phyloP scores from a whole-genome alignment of 805 yeast species.

The Starmerella powellii region DNA sequence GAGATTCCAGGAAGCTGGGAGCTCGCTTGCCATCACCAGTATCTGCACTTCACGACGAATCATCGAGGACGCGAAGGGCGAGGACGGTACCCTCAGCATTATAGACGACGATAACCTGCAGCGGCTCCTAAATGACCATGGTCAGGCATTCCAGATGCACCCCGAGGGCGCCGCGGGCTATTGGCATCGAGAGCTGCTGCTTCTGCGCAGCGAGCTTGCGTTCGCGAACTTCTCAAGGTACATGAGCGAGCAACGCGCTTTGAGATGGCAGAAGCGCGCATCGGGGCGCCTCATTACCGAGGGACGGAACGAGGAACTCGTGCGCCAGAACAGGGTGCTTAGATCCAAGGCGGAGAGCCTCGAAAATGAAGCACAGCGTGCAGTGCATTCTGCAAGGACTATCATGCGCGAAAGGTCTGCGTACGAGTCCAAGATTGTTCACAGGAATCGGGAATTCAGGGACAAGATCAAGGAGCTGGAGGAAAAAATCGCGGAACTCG shows the following conservation, averaged over 20 bases:
- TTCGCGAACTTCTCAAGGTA: slow-evolving; percentile 44
- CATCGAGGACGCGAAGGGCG: not conserved
- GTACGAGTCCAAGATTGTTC: slow-evolving; percentile 29
- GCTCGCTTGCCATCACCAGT: slow-evolving; percentile 31
- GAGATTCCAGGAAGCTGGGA: slow-evolving; percentile 27
- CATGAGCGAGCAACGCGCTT: slow-evolving; percentile 33
- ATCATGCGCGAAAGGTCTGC: slow-evolving; percentile 30
- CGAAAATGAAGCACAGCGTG: slow-evolving; percentile 25
- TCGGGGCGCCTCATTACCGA: slow-evolving; percentile 24
- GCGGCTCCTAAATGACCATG: slow-evolving; percentile 1
- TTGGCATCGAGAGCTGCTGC: slow-evolving; percentile 41
- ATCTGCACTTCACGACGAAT: slow-evolving; percentile 24
- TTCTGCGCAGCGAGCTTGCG: slow-evolving; percentile 48
- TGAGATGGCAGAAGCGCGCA: slow-evolving; percentile 29
- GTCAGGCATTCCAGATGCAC: slow-evolving; percentile 4
- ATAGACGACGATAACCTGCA: slow-evolving; percentile 2
- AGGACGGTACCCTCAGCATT: no score
- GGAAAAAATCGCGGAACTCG: slow-evolving; percentile 20
- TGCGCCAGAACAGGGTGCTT: slow-evolving; percentile 25
- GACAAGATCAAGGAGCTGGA: slow-evolving; percentile 21
- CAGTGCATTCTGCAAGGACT: slow-evolving; percentile 27
- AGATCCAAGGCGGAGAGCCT: slow-evolving; percentile 23
- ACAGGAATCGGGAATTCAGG: slow-evolving; percentile 27
- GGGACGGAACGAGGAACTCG: slow-evolving; percentile 26
- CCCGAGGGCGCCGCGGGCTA: slow-evolving; percentile 13